Evolutionary conservation across 1,284 basidiomycete species (phyloP).

Genomic region (Vanrija sp.): DNA sequence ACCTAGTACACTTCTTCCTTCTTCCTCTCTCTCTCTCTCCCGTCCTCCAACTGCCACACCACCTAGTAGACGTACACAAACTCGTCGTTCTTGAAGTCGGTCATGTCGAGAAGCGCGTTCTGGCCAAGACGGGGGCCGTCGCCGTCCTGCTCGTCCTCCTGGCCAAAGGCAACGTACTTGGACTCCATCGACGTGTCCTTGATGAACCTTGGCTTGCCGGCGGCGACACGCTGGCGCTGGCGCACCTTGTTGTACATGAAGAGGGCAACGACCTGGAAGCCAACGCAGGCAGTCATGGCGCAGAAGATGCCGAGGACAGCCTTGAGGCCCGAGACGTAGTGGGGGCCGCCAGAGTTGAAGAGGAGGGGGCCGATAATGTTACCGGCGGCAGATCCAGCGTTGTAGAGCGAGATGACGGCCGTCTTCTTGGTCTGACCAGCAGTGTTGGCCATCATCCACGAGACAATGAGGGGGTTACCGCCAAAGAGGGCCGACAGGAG

Average conservation of each 20-base stretch:
- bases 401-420: conserved; percentile 3
- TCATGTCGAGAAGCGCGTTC: conserved; percentile 34
- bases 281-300: conserved; percentile 11
- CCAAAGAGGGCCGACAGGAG: conserved; percentile 18
- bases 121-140: conserved; percentile 13
- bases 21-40: background rate
- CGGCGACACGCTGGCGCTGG: conserved; percentile 23
- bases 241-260: conserved; percentile 31
- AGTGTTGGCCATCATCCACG: conserved; percentile 21
- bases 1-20: background rate
- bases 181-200: conserved; percentile 29
- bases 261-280: conserved; percentile 7
- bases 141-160: conserved; percentile 19
- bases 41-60: background rate
- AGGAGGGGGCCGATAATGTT: conserved; percentile 35
- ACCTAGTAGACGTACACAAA: conserved; percentile 31
- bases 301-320: conserved; percentile 8
- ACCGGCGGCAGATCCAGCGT: conserved; percentile 18
- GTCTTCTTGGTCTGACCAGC: conserved; percentile 27
- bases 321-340: conserved; percentile 23
- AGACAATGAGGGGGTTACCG: conserved; percentile 18
- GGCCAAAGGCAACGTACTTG: conserved; percentile 15
- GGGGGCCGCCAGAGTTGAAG: conserved; percentile 25
- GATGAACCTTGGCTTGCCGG: conserved; percentile 34
- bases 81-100: conserved; percentile 29